Base-by-base conservation (phyloP, 2,329 filamentous ascomycete species). In the Metarhizium album region DNA sequence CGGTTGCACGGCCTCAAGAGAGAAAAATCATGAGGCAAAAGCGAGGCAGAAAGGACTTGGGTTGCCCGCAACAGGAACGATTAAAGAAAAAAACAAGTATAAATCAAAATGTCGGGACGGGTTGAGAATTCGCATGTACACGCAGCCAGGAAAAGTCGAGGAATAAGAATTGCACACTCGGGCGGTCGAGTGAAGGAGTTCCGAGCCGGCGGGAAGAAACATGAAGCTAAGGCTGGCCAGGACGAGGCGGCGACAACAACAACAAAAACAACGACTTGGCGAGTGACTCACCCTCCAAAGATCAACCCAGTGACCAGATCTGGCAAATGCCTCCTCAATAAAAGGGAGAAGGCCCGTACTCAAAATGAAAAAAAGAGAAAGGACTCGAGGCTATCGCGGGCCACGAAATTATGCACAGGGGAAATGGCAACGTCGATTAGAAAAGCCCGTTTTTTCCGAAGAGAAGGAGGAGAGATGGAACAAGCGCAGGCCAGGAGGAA, bases 211-310 rank as follows among this genome's bases (percentile, higher is more conserved):
- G 20, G 18, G n/a, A 4, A 53, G 46, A 54, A 52, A 27, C 46
- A 49, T 40, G 47, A 52, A 23, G 24, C 42, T 11, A 46, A 22
- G 45, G 29, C 22, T 48, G 29, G 40, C 6, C 27, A 27, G 14
- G 37, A 31, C 48, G 31, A 31, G 42, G 42, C 42, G 49, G 49
- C 23, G 33, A 52, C 33, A 35, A 35, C 33, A 35, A 52, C 31
- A 42, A 54, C 53, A 50, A 51, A 33, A 52, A 42, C 23, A 31
- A 35, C 11, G 20, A n/a, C 47, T 11, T 47, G 4, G 18, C 46
- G 23, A 9, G 40, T 29, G 47, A 56, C 54, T 56, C 49, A 56
- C 54, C 53, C 52, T 33, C 31, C 49, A 33, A 48, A n/a, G 22
- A 38, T 18, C 16, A 33, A 29, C 37, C 27, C 24, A 22, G 24